These are phyloP conservation scores for Fusarium pilosicola DNA, from an alignment of 2,329 filamentous ascomycete genomes.

Conservation along the genomic window DNA sequence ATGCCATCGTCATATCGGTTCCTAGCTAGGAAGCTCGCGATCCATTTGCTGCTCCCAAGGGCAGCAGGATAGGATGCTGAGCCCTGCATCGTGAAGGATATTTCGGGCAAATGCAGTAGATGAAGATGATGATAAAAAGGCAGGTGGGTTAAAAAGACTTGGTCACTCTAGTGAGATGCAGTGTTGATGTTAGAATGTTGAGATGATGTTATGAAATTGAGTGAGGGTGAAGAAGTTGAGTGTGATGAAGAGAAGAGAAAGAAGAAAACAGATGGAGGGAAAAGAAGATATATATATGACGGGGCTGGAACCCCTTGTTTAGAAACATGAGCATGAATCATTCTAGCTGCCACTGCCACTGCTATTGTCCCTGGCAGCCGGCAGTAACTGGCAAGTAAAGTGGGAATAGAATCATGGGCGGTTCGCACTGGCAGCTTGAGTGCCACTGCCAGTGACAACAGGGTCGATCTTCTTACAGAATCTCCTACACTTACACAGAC, in stretches of 20 bases:
- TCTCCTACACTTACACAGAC: background rate
- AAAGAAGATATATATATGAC: background rate
- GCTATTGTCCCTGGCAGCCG: background rate
- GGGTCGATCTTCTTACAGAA: background rate
- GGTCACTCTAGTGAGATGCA: background rate
- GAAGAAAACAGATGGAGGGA: background rate
- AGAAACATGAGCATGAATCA: background rate
- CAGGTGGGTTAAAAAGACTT: background rate
- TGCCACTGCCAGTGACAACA: background rate
- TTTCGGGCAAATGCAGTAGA: background rate
- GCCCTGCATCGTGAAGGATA: constrained; percentile 2
- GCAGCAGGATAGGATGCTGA: constrained; percentile 21
- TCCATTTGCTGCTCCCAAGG: constrained; percentile 18
- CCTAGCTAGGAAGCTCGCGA: background rate
- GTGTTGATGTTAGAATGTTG: background rate
- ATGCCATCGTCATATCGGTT: background rate
- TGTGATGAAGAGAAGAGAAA: background rate
- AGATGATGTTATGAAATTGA: background rate
- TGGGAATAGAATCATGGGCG: background rate
- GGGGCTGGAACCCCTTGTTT: background rate
- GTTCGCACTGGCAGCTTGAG: background rate
- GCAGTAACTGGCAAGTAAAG: constrained; percentile 7
- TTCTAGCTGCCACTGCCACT: background rate
- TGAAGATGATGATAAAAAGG: background rate
- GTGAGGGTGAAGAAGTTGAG: background rate